Conservation (phyloP, 83 land plant genomes). For the Picea abies region DNA sequence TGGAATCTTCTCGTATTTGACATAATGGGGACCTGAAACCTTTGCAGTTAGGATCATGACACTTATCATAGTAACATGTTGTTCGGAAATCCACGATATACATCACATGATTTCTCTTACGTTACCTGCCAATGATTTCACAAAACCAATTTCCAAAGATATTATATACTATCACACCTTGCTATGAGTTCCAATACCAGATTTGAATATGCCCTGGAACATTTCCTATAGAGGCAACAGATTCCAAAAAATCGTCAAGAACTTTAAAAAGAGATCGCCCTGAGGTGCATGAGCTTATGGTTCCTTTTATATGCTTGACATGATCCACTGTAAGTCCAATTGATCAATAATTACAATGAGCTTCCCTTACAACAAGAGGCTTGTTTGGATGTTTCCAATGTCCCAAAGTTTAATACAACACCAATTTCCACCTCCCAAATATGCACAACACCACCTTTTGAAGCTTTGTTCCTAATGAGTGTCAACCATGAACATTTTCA, state of each 20-base stretch:
- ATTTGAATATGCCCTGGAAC: slow-evolving; percentile 51
- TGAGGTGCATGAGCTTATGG: too few species aligned
- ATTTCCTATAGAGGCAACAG: slow-evolving; percentile 73
- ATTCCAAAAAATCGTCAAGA: slow-evolving; percentile 80
- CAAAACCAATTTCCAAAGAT: slow-evolving; percentile 93
- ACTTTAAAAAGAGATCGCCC: slow-evolving; percentile 74
- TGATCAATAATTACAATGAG: too few species aligned
- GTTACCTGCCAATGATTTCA: slow-evolving; percentile 93
- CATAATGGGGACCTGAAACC: slow-evolving; percentile 94
- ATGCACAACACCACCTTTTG: too few species aligned
- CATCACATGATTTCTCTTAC: slow-evolving; percentile 97
- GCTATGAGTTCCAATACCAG: slow-evolving; percentile 97
- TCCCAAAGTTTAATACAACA: too few species aligned
- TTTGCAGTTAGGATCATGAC: slow-evolving; percentile 97
- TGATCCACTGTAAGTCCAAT: too few species aligned
- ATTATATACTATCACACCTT: slow-evolving; percentile 88
- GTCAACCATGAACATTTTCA: too few species aligned
- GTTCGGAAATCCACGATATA: slow-evolving; percentile 84
- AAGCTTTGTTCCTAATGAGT: too few species aligned
- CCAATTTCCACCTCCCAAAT: too few species aligned
- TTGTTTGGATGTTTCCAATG: too few species aligned
- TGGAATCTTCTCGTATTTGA: slow-evolving; percentile 49
- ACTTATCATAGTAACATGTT: slow-evolving; percentile 89
- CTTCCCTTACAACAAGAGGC: too few species aligned
- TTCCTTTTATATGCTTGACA: too few species aligned